Percentiles rank a stretch among this genome's conserved stretches.
These are phyloP conservation scores for Coelastrella sp. DNA, from an alignment of 139 green algal genomes.

Conservation along the genomic window DNA sequence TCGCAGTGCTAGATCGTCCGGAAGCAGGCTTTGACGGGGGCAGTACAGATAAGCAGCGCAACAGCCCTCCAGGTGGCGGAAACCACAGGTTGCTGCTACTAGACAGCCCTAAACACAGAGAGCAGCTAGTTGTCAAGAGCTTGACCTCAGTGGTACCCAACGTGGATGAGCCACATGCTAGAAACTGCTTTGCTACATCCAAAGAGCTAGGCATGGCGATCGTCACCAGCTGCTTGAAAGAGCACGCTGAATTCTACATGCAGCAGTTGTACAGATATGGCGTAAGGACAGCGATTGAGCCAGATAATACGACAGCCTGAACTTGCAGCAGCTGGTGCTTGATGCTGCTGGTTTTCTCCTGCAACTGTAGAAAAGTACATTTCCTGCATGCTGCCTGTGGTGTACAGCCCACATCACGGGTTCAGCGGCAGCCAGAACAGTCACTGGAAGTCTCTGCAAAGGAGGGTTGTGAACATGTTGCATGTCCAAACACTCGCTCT, in stretches of 20 bases:
- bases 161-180: constrained; percentile 51
- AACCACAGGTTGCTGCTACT: constrained; percentile 66
- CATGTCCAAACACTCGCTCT: too few species aligned
- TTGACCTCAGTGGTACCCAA: constrained; percentile 52
- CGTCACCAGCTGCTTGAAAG: constrained; percentile 68
- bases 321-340: neutral
- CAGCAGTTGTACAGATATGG: constrained; percentile 64
- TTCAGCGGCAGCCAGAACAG: too few species aligned
- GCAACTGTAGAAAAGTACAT: neutral
- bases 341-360: neutral
- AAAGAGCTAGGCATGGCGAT: constrained; percentile 70
- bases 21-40: constrained; percentile 42
- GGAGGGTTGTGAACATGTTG: too few species aligned
- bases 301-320: constrained; percentile 57
- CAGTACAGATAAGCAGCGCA: constrained; percentile 41
- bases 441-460: too few species aligned
- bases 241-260: constrained; percentile 71
- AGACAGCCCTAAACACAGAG: constrained; percentile 56
- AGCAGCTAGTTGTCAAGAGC: constrained; percentile 56
- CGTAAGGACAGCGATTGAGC: constrained; percentile 63
- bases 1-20: constrained; percentile 11
- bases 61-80: constrained; percentile 49
- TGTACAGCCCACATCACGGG: too few species aligned
- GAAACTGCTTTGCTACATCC: constrained; percentile 67
- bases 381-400: too few species aligned